A percentile compares a stretch with the other conserved stretches of the same genome.
Conservation (phyloP, 352 stramenopile species). For the Halophytophthora polymorphica region DNA sequence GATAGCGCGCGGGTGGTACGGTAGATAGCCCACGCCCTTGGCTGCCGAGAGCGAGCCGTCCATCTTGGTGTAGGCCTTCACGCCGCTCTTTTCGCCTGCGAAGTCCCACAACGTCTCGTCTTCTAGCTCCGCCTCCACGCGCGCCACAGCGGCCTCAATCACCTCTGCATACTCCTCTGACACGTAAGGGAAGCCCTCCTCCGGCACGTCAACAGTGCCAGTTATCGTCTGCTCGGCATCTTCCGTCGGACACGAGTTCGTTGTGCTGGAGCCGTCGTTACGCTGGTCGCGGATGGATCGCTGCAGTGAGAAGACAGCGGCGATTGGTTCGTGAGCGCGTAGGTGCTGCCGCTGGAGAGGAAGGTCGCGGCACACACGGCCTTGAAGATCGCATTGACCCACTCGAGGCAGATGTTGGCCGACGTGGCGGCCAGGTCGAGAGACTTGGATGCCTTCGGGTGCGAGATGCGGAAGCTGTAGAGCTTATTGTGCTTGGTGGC, state of each 20-base stretch:
- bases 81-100: conserved; percentile 64
- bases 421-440: conserved; percentile 64
- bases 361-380: conserved; percentile 25
- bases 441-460: conserved; percentile 58
- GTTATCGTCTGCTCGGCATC: neutral
- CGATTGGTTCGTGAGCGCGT: neutral
- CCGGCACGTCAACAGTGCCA: conserved; percentile 22
- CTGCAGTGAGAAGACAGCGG: conserved; percentile 1
- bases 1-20: conserved; percentile 49
- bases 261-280: conserved; percentile 4
- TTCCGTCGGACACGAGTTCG: conserved; percentile 14
- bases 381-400: conserved; percentile 45
- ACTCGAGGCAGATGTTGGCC: conserved; percentile 46
- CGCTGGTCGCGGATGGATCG: conserved; percentile 19
- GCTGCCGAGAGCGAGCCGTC: conserved; percentile 61
- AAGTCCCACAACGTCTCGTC: conserved; percentile 57
- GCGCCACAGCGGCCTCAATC: conserved; percentile 50
- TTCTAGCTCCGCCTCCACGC: conserved; percentile 55
- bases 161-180: conserved; percentile 51
- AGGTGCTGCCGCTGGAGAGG: conserved; percentile 5
- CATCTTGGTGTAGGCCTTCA: conserved; percentile 65
- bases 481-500: conserved; percentile 59
- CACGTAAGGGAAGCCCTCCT: conserved; percentile 45
- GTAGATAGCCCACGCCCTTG: conserved; percentile 50
- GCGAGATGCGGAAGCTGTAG: conserved; percentile 75